These are phyloP conservation scores for Russula virescens DNA, from an alignment of 768 basidiomycete species.

Conservation along the genomic window DNA sequence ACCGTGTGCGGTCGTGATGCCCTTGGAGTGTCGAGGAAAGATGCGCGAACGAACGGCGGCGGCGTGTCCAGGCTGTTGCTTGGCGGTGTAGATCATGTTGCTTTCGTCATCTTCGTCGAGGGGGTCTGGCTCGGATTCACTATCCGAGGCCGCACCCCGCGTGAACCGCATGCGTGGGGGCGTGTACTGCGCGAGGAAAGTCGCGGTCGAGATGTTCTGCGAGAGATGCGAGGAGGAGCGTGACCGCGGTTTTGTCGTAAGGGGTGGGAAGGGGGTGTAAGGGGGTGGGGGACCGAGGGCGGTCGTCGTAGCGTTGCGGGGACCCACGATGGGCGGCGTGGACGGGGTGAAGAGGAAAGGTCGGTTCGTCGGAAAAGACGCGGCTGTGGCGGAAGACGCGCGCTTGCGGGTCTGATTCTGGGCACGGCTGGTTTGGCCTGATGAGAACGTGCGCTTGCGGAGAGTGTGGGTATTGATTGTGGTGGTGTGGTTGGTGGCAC, in stretches of 20 bases:
- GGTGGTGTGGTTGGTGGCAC: neutral
- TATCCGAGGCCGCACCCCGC: constrained; percentile 9
- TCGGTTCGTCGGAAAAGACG: constrained; percentile 1
- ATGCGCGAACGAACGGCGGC: constrained; percentile 20
- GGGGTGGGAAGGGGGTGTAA: constrained; percentile 9
- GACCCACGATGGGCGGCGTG: constrained; percentile 12
- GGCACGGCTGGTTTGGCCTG: neutral
- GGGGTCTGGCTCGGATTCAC: constrained; percentile 17
- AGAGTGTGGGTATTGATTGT: too few species aligned
- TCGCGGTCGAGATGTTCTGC: constrained; percentile 13
- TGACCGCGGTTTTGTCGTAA: constrained; percentile 20
- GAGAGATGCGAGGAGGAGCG: constrained; percentile 22
- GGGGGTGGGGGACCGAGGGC: constrained; percentile 16
- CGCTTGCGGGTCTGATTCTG: constrained; percentile 11
- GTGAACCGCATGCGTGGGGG: constrained; percentile 11
- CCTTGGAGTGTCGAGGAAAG: constrained; percentile 16
- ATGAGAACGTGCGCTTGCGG: constrained; percentile 4
- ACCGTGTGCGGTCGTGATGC: constrained; percentile 60
- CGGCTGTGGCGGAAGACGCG: constrained; percentile 11
- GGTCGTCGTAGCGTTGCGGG: neutral
- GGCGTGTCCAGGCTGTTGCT: constrained; percentile 6
- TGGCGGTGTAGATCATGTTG: constrained; percentile 16
- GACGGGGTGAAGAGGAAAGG: constrained; percentile 17
- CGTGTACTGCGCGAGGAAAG: constrained; percentile 15
- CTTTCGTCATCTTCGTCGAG: constrained; percentile 14